Evolutionary conservation across 441 rosid species (phyloP).

Genomic region (Melianthus villosus): DNA sequence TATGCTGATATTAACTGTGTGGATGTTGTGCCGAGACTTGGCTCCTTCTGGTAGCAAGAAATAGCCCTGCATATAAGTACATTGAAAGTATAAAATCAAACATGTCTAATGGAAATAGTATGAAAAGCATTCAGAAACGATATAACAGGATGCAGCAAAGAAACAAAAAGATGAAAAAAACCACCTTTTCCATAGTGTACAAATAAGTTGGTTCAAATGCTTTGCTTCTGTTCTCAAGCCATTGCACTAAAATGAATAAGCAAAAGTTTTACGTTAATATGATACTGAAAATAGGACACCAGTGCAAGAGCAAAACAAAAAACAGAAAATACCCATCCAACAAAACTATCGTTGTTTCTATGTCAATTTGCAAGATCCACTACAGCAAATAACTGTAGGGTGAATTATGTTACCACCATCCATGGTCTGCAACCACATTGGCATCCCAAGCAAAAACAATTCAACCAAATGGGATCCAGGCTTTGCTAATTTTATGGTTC

Average conservation of each 20-base stretch:
- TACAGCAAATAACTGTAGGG: no score
- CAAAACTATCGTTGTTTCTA: no score
- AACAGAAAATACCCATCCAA: not conserved
- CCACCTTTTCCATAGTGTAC: conserved; percentile 87
- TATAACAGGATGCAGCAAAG: conserved; percentile 8
- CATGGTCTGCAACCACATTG: no score
- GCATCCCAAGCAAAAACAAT: no score
- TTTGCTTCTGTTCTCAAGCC: conserved; percentile 71
- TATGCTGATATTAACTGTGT: conserved; percentile 66
- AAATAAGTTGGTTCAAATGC: conserved; percentile 79
- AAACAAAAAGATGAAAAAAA: conserved; percentile 3
- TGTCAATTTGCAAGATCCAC: no score
- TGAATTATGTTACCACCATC: no score
- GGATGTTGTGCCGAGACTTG: conserved; percentile 61
- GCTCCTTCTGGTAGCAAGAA: conserved; percentile 84
- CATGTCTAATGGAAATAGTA: no score
- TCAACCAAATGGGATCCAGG: no score
- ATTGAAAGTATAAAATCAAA: not conserved
- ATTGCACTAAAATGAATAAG: conserved; percentile 37
- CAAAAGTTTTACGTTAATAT: no score
- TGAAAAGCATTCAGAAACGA: no score
- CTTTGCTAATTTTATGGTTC: no score
- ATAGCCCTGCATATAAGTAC: conserved; percentile 43
- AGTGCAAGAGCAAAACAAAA: not conserved
- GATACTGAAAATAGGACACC: no score